Conservation (phyloP, 148 eudicot species). For the Persicaria tinctoria region DNA sequence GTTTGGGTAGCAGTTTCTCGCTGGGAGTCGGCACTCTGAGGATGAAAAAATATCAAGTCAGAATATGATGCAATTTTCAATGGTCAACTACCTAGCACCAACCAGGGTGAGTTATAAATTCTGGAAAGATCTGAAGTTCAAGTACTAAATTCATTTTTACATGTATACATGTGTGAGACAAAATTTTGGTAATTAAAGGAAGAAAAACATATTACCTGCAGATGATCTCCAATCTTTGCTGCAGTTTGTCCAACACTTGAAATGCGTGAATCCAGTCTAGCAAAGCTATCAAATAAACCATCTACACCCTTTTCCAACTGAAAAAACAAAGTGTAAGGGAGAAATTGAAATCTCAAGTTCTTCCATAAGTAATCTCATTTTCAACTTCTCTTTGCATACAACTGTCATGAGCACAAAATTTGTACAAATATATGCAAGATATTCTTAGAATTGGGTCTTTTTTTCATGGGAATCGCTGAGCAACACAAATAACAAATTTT, state of each 20-base stretch:
- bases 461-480: too few relatives aligned
- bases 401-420: too few relatives aligned
- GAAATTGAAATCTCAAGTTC: constrained; percentile 2
- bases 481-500: too few relatives aligned
- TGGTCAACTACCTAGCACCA: background rate
- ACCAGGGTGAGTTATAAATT: background rate
- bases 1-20: constrained; percentile 95
- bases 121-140: background rate
- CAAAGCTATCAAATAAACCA: constrained; percentile 95
- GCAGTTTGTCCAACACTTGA: constrained; percentile 99
- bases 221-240: constrained; percentile 98
- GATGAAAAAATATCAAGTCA: constrained; percentile 9
- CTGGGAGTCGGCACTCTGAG: constrained; percentile 98
- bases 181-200: background rate
- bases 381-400: too few relatives aligned
- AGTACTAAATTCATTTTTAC: background rate
- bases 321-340: constrained; percentile 14
- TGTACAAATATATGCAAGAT: too few relatives aligned
- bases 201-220: constrained; percentile 51
- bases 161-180: background rate
- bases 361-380: too few relatives aligned
- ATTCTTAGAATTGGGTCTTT: too few relatives aligned
- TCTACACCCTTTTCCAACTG: constrained; percentile 99
- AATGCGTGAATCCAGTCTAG: constrained; percentile 94
- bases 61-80: background rate